Conservation (phyloP, 1,284 basidiomycete genomes). For the Marasmius oreades region DNA sequence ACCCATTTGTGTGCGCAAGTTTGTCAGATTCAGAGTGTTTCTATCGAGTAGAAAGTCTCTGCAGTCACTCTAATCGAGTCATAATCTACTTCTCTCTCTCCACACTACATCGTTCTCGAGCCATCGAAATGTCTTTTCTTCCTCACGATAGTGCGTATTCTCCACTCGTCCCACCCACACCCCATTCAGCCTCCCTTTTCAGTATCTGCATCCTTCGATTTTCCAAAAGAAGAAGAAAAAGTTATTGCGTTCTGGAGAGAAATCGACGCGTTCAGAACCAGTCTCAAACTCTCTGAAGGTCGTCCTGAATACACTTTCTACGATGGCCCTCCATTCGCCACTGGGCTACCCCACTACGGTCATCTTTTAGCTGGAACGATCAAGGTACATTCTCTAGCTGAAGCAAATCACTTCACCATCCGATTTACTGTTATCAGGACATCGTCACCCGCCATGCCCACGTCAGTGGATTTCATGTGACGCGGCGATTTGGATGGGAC, state of each 20-base stretch:
- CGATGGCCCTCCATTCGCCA: slow-evolving; percentile 98
- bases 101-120: not conserved
- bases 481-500: slow-evolving; percentile 98
- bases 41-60: too few species aligned
- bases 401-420: not conserved
- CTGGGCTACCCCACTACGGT: slow-evolving; percentile 96
- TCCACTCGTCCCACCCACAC: not conserved
- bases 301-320: slow-evolving; percentile 92
- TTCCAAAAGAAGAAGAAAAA: slow-evolving; percentile 90
- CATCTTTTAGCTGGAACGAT: slow-evolving; percentile 91
- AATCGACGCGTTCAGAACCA: slow-evolving; percentile 97
- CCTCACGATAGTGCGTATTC: slow-evolving; percentile 64
- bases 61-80: too few species aligned
- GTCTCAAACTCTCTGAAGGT: slow-evolving; percentile 88
- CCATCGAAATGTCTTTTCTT: slow-evolving; percentile 57
- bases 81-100: not conserved
- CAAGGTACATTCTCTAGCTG: slow-evolving; percentile 59
- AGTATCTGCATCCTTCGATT: slow-evolving; percentile 81
- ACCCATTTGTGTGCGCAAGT: too few species aligned
- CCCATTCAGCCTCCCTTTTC: slow-evolving; percentile 10
- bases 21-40: too few species aligned
- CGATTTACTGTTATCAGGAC: slow-evolving; percentile 52
- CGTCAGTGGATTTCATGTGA: slow-evolving; percentile 91
- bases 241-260: slow-evolving; percentile 92
- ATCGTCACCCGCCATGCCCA: slow-evolving; percentile 96